Evolutionary conservation across 2,329 filamentous ascomycete species (phyloP).

Genomic region (Penicillium sp.): DNA sequence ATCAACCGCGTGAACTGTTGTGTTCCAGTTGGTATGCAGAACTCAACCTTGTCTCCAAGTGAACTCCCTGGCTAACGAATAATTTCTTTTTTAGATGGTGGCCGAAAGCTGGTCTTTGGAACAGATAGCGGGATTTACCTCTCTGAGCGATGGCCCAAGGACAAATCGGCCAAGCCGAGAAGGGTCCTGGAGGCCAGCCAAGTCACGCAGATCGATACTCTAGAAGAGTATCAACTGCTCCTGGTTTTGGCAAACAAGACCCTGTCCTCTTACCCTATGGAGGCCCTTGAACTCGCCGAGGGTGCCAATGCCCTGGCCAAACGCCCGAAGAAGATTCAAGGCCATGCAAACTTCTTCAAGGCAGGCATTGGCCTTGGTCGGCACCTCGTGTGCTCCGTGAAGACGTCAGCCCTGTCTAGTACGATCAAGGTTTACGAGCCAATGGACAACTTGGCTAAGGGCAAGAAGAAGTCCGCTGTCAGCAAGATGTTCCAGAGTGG

Average conservation of each 20-base stretch:
- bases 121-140: slow-evolving; percentile 93
- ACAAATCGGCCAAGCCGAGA: slow-evolving; percentile 65
- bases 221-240: slow-evolving; percentile 90
- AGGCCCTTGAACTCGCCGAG: slow-evolving; percentile 80
- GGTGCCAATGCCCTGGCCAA: slow-evolving; percentile 67
- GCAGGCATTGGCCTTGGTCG: slow-evolving; percentile 89
- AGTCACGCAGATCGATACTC: slow-evolving; percentile 91
- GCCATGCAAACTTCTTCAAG: slow-evolving; percentile 98
- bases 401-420: slow-evolving; percentile 84
- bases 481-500: slow-evolving; percentile 92
- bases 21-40: slow-evolving; percentile 71
- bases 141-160: slow-evolving; percentile 83
- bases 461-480: slow-evolving; percentile 91
- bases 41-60: neutral
- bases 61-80: slow-evolving; percentile 13
- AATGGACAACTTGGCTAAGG: slow-evolving; percentile 87
- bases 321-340: slow-evolving; percentile 91
- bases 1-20: slow-evolving; percentile 90
- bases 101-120: slow-evolving; percentile 87
- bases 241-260: slow-evolving; percentile 91
- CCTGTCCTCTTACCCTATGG: slow-evolving; percentile 79
- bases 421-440: slow-evolving; percentile 99
- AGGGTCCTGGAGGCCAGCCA: slow-evolving; percentile 78
- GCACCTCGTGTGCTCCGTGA: slow-evolving; percentile 93
- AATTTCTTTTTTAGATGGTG: slow-evolving; percentile 61